These are phyloP conservation scores for Fremontodendron californicum DNA, from an alignment of 345 rosid genomes.

Conservation along the genomic window DNA sequence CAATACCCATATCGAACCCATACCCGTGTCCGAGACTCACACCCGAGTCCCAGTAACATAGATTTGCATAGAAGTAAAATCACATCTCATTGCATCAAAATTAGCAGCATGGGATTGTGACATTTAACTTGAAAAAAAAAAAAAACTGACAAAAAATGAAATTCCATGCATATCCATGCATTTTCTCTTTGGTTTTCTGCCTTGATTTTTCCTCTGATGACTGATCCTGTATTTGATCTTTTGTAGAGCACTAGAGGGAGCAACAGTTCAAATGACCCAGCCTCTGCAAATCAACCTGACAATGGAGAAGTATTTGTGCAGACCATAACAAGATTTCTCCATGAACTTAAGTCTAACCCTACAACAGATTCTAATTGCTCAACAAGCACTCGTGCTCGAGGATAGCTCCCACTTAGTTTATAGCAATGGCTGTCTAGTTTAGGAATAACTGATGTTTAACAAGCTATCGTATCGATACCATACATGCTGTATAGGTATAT, in stretches of 20 bases:
- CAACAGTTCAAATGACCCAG: background rate
- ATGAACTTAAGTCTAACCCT: conserved; percentile 15
- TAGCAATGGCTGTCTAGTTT: background rate
- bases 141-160: too few relatives aligned
- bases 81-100: too few relatives aligned
- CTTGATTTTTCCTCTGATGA: background rate
- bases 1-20: too few relatives aligned
- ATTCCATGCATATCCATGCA: background rate
- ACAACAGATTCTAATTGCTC: conserved; percentile 12
- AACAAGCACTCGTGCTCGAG: background rate
- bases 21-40: too few relatives aligned
- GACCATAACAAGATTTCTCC: conserved; percentile 14
- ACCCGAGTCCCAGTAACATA: too few relatives aligned
- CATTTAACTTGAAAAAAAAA: too few relatives aligned
- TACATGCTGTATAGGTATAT: background rate
- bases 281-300: background rate
- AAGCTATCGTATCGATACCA: background rate
- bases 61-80: too few relatives aligned
- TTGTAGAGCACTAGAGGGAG: conserved; percentile 5
- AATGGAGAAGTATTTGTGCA: conserved; percentile 11
- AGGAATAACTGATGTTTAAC: background rate
- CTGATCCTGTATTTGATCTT: background rate
- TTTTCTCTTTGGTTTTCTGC: background rate
- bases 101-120: too few relatives aligned
- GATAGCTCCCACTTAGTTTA: background rate